A percentile compares a stretch with the other conserved stretches of the same genome.
Evolutionary conservation across 345 rosid species (phyloP).

Genomic region (Viola odorata): DNA sequence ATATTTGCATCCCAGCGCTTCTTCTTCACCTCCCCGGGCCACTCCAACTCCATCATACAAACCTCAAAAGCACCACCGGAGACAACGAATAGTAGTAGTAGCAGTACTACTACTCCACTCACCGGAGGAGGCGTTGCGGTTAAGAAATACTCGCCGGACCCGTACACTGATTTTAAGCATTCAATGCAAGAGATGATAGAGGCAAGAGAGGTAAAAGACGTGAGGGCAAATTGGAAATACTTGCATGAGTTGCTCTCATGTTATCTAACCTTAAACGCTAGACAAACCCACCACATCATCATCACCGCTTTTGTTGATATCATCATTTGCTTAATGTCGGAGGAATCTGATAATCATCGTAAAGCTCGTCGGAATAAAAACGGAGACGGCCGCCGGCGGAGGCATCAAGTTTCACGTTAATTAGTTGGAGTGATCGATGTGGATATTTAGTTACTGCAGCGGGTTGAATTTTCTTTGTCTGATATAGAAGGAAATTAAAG

Average conservation of each 20-base stretch:
- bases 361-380: neutral
- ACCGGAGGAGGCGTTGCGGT: conserved; percentile 52
- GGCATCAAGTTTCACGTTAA: neutral
- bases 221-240: conserved; percentile 51
- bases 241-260: conserved; percentile 68
- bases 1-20: conserved; percentile 82
- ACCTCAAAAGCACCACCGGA: conserved; percentile 21
- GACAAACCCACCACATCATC: conserved; percentile 61
- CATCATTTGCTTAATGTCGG: conserved; percentile 39
- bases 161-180: conserved; percentile 61
- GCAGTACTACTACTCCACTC: neutral
- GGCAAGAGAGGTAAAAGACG: conserved; percentile 49
- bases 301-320: conserved; percentile 73
- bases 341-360: conserved; percentile 15
- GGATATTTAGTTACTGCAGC: too few relatives aligned
- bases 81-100: neutral
- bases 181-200: conserved; percentile 93
- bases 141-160: conserved; percentile 65
- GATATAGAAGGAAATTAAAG: too few relatives aligned
- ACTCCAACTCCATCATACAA: conserved; percentile 77
- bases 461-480: too few relatives aligned
- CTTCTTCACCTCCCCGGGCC: conserved; percentile 90
- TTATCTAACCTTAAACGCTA: conserved; percentile 64
- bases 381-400: conserved; percentile 9
- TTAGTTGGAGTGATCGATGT: neutral